These are phyloP conservation scores for Sonneratia caseolaris DNA, from an alignment of 345 rosid species.

Conservation along the genomic window DNA sequence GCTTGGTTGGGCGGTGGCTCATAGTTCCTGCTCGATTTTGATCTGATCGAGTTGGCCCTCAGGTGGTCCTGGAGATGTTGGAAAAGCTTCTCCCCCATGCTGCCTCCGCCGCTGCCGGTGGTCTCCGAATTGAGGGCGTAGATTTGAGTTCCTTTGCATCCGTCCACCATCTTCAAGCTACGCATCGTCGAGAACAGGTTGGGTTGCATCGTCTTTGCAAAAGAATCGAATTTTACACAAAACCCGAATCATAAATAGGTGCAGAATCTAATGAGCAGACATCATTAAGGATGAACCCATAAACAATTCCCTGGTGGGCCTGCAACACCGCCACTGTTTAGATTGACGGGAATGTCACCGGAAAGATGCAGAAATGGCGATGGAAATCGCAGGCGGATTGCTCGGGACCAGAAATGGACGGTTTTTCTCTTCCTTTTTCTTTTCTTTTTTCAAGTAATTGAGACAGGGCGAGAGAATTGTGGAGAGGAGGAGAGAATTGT, in stretches of 20 bases:
- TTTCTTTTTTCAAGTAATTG: not conserved
- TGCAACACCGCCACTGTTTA: not conserved
- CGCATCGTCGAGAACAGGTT: conserved; percentile 80
- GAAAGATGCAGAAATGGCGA: not conserved
- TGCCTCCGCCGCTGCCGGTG: conserved; percentile 12
- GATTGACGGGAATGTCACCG: not conserved
- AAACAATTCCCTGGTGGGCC: not conserved
- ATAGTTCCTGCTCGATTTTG: conserved; percentile 35
- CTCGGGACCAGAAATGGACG: not conserved
- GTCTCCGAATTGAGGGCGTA: conserved; percentile 43
- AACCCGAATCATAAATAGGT: not conserved
- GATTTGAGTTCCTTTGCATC: conserved; percentile 70
- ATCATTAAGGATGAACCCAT: not conserved
- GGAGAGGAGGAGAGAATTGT: conserved; percentile 8
- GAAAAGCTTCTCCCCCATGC: conserved; percentile 57
- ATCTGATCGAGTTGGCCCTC: conserved; percentile 44
- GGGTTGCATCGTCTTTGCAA: conserved; percentile 44
- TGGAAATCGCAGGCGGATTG: not conserved
- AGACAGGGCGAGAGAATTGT: not conserved
- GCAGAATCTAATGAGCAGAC: not conserved
- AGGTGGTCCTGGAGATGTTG: conserved; percentile 69
- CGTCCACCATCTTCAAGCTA: conserved; percentile 68
- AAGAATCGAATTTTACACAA: not conserved
- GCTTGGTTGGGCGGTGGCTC: conserved; percentile 18
- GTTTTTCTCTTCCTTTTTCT: not conserved